Percentiles rank a stretch among this genome's conserved stretches.
These are phyloP conservation scores for Cystobasidium tubakii DNA, from an alignment of 768 basidiomycete genomes.

Conservation along the genomic window DNA sequence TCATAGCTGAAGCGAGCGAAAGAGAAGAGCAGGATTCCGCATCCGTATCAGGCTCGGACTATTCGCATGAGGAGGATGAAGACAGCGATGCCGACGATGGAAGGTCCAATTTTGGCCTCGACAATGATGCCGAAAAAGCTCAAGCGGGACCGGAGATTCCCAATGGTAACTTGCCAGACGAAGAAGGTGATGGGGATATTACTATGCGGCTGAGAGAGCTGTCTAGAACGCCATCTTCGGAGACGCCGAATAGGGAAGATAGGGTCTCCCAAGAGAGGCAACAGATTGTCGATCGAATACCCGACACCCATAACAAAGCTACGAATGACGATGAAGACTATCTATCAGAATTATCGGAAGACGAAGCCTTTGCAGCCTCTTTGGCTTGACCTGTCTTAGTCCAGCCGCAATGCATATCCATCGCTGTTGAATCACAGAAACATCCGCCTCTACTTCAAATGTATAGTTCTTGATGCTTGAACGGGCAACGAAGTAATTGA, in stretches of 20 bases:
- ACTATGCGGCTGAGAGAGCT: conserved; percentile 9
- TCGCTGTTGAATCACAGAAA: too few relatives aligned
- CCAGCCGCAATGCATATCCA: too few relatives aligned
- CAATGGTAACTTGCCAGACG: neutral
- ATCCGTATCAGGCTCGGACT: neutral
- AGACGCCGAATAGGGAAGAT: neutral
- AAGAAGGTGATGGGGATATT: conserved; percentile 5
- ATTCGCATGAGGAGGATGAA: conserved; percentile 1
- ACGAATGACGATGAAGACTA: conserved; percentile 18
- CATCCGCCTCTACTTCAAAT: too few relatives aligned
- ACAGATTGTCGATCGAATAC: neutral
- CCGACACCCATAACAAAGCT: neutral
- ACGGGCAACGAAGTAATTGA: too few relatives aligned
- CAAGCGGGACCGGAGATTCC: neutral
- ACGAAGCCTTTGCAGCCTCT: conserved; percentile 6
- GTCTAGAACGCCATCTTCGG: neutral
- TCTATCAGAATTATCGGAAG: conserved; percentile 9
- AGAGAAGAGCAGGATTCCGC: neutral
- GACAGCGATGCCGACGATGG: neutral
- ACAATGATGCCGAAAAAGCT: neutral
- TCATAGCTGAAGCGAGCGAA: neutral
- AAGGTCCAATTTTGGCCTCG: neutral
- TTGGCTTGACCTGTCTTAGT: neutral
- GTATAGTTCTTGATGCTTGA: too few relatives aligned
- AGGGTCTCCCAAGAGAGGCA: neutral